Evolutionary conservation across 257 asterid genomes (phyloP).

Genomic region (Anisodus tanguticus): DNA sequence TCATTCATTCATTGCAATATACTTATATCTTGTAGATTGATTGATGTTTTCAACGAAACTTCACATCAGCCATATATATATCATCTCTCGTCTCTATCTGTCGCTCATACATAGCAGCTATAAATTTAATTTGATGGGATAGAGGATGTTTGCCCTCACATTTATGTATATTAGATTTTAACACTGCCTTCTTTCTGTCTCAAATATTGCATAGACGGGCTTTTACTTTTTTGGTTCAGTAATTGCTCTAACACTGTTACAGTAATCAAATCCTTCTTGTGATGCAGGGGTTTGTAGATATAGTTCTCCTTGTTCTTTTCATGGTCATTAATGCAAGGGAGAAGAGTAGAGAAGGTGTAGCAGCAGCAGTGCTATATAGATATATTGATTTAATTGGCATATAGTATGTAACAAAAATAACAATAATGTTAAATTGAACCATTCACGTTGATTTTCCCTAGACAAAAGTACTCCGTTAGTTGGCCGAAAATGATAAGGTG

Average conservation of each 20-base stretch:
- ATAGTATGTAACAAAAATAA: neutral
- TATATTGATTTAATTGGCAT: neutral
- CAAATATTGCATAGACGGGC: neutral
- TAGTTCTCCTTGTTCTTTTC: neutral
- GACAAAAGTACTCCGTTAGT: neutral
- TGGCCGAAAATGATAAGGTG: neutral
- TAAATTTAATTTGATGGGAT: conserved; percentile 13
- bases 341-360: neutral
- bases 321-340: neutral
- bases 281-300: neutral
- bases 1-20: conserved; percentile 7
- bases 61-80: conserved; percentile 18
- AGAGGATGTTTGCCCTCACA: conserved; percentile 26
- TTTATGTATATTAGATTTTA: neutral
- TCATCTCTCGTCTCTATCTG: conserved; percentile 25
- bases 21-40: neutral
- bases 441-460: too few relatives aligned
- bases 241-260: neutral
- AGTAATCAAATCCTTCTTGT: neutral
- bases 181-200: neutral
- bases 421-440: too few relatives aligned
- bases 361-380: neutral
- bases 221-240: neutral
- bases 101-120: conserved; percentile 4
- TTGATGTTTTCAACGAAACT: conserved; percentile 19